phyloP scores from a whole-genome alignment of 2,329 filamentous ascomycete genomes.

The Pseudohalonectria lignicola region DNA sequence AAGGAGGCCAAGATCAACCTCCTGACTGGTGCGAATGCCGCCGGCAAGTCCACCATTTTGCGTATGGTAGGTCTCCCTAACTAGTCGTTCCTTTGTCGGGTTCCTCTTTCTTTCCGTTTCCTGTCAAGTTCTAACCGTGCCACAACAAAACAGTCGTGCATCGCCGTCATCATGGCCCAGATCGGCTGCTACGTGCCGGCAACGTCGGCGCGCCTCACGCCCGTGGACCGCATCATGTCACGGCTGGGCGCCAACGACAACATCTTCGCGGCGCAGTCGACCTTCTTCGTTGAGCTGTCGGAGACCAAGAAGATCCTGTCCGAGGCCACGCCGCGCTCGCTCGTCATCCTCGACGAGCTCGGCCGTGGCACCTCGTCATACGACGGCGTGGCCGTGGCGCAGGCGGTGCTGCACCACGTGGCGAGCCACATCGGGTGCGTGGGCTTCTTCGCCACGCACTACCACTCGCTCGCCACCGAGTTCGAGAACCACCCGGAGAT shows the following conservation, averaged over 20 bases:
- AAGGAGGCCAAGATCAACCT: slow-evolving; percentile 73
- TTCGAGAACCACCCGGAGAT: slow-evolving; percentile 88
- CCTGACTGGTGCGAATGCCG: slow-evolving; percentile 91
- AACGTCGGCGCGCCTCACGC: slow-evolving; percentile 70
- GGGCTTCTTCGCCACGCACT: slow-evolving; percentile 96
- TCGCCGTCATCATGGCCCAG: slow-evolving; percentile 95
- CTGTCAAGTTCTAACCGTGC: too few species aligned
- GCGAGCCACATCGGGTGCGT: slow-evolving; percentile 87
- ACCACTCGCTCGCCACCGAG: slow-evolving; percentile 86
- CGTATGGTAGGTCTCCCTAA: slow-evolving; percentile 58
- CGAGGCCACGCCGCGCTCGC: slow-evolving; percentile 84
- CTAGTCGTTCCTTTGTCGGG: neutral
- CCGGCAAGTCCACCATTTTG: slow-evolving; percentile 91
- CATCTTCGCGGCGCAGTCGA: slow-evolving; percentile 95
- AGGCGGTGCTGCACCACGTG: slow-evolving; percentile 93
- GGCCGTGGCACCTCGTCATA: slow-evolving; percentile 92
- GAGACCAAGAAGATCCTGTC: slow-evolving; percentile 97
- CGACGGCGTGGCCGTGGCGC: slow-evolving; percentile 91
- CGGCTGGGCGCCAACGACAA: slow-evolving; percentile 96
- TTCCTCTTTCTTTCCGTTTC: slow-evolving; percentile 4
- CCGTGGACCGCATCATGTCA: slow-evolving; percentile 96
- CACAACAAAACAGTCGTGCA: slow-evolving; percentile 62
- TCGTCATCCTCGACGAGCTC: slow-evolving; percentile 94
- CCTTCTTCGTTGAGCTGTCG: slow-evolving; percentile 94
- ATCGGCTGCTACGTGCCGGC: slow-evolving; percentile 90